These are phyloP conservation scores for Huntiella abstrusa DNA, from an alignment of 2,329 filamentous ascomycete genomes.

Conservation along the genomic window DNA sequence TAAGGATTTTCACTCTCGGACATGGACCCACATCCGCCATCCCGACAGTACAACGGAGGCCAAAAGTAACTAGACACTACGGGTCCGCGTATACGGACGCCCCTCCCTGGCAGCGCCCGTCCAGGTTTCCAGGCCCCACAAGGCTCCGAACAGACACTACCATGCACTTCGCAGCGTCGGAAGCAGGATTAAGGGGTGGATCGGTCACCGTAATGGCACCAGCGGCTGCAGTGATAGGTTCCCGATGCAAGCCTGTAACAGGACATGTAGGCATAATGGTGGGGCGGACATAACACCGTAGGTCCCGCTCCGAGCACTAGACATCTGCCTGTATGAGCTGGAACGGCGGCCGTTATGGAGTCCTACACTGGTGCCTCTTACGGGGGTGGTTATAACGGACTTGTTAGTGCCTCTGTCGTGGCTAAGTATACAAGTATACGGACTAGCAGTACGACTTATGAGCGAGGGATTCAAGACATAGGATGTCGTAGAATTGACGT, in stretches of 20 bases:
- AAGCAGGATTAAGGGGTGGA: not conserved
- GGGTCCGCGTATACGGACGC: too few species aligned
- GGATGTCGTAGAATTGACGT: too few species aligned
- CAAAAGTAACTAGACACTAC: not conserved
- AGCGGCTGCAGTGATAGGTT: not conserved
- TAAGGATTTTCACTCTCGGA: slow-evolving; percentile 2
- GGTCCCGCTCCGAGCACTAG: not conserved
- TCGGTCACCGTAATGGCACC: not conserved
- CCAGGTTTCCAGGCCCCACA: too few species aligned
- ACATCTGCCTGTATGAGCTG: too few species aligned
- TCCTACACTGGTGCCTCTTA: not conserved
- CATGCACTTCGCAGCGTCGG: not conserved
- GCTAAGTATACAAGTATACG: too few species aligned
- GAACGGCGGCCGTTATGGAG: too few species aligned
- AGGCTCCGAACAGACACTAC: too few species aligned
- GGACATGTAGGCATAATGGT: not conserved
- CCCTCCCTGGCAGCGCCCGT: too few species aligned
- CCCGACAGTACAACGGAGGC: slow-evolving; percentile 1
- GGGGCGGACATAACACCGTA: not conserved
- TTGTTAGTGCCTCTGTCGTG: not conserved
- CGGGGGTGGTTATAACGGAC: not conserved
- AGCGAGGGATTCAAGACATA: too few species aligned
- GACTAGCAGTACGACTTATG: too few species aligned
- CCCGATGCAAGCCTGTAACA: not conserved
- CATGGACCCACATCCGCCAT: not conserved